Base-by-base conservation (phyloP, 768 basidiomycete genomes). In the Pleurotus cornucopiae region DNA sequence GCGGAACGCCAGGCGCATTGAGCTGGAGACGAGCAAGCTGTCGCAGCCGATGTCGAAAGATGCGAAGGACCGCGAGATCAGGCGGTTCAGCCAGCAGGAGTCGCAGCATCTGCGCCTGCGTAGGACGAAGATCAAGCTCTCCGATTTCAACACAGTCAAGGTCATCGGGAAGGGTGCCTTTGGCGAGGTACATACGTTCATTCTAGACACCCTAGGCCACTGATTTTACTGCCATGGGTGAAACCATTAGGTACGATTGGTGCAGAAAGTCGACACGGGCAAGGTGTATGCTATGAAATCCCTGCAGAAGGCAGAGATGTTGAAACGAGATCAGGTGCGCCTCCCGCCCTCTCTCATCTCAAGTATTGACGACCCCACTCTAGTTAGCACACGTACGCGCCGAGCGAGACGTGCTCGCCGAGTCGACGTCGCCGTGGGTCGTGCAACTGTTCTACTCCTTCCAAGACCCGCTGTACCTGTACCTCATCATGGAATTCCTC, bases 241-340 rank as follows among this genome's bases (percentile, higher is more conserved):
- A 52, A 54, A 54, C 20, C 16, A 30, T 55, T 57, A 94, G 91
- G 94, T 98, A 37, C 85, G 96, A 55, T 76, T 99, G 43, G 94
- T 97, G 43, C 96, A 99, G 71, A 99, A 99, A 73, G 83, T 88
- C 54, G 96, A 98, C 67, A 98, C 96, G 1, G 94, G 90, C 53
- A 96, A 94, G 76, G 96, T 99, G 45, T 99, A 98, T 69, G 96
- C 96, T 37, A 98, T 99, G 96, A 99, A 99, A 81, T 97, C 94
- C 61, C 72, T 99, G 67, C 88, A 92, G 72, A 99, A 99, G 76
- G 88, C 89, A 40, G 96, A 99, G 72, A 99, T 99, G 96, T 87
- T 99, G 76, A 96, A 97, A 72, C 92, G 96, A 63, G 96, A 99
- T 70, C 96, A 98, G 83, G 96, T 93, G 55, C 56, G 84, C 63